These are phyloP conservation scores for Cutaneotrichosporon sp. DNA, from an alignment of 1,284 basidiomycete genomes.

Conservation along the genomic window DNA sequence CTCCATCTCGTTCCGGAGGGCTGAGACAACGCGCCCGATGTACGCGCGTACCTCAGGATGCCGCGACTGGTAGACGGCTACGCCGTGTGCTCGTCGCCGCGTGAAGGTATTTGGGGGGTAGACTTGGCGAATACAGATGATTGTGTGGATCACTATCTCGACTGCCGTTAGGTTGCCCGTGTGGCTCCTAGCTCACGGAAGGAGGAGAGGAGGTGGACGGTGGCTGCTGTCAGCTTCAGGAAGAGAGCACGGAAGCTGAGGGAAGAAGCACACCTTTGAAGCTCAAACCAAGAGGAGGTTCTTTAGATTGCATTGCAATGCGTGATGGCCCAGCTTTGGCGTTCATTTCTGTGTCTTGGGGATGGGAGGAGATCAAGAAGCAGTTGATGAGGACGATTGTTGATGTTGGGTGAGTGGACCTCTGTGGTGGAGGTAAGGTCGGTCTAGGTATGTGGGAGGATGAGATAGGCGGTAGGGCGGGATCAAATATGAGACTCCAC, in stretches of 20 bases:
- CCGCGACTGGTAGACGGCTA: slow-evolving; percentile 85
- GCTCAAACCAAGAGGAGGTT: slow-evolving; percentile 10
- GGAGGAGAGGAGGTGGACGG: slow-evolving; percentile 42
- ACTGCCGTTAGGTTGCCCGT: slow-evolving; percentile 62
- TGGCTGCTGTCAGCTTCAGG: slow-evolving; percentile 32
- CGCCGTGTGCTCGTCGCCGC: slow-evolving; percentile 81
- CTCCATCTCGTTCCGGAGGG: slow-evolving; percentile 70
- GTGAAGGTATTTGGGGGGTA: slow-evolving; percentile 87
- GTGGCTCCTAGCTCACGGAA: slow-evolving; percentile 30
- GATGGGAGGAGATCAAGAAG: neutral
- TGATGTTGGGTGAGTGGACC: slow-evolving; percentile 3
- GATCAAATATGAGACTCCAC: slow-evolving; percentile 5
- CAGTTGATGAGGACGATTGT: neutral
- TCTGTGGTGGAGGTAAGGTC: neutral
- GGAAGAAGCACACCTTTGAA: slow-evolving; percentile 12
- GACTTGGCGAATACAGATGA: slow-evolving; percentile 83
- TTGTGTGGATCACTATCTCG: slow-evolving; percentile 88
- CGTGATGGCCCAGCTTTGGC: slow-evolving; percentile 14
- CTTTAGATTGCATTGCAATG: neutral
- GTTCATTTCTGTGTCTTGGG: neutral
- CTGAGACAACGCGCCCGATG: slow-evolving; percentile 75
- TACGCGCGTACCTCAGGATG: slow-evolving; percentile 86
- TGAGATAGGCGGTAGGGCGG: neutral
- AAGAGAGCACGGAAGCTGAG: neutral
- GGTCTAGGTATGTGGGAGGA: neutral